A percentile compares a stretch with the other conserved stretches of the same genome.
phyloP scores from a whole-genome alignment of 495 filamentous ascomycete species.

The Penicillium turbatum region DNA sequence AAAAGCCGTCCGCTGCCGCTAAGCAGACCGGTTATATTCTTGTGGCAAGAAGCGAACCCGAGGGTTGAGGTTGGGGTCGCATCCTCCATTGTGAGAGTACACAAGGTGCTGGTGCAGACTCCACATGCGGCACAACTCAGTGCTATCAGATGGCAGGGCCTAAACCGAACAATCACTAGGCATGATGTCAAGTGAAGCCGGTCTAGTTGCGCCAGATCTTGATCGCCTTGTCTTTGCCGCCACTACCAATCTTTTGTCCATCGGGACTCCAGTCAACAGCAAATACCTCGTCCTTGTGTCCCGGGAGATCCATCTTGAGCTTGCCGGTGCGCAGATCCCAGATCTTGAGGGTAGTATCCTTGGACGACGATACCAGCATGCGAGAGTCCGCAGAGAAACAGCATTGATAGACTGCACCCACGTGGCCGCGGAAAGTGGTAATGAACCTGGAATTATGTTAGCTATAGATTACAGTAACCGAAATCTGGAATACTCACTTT shows the following conservation, averaged over 20 bases:
- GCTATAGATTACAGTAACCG: not conserved
- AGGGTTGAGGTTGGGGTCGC: not conserved
- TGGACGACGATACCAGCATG: constrained; percentile 76
- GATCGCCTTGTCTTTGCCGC: constrained; percentile 89
- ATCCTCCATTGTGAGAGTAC: not conserved
- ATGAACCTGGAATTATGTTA: constrained; percentile 55
- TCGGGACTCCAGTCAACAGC: constrained; percentile 90
- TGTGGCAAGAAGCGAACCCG: not conserved
- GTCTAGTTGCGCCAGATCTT: constrained; percentile 75
- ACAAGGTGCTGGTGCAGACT: not conserved
- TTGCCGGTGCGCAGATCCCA: constrained; percentile 88
- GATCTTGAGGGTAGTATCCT: constrained; percentile 92
- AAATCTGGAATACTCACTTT: constrained; percentile 40
- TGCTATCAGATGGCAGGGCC: too few relatives aligned
- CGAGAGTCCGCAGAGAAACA: constrained; percentile 86
- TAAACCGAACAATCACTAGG: too few relatives aligned
- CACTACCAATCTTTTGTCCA: constrained; percentile 78
- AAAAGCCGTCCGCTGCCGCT: not conserved
- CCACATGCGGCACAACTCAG: not conserved
- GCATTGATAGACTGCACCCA: constrained; percentile 87
- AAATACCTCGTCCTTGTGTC: constrained; percentile 93
- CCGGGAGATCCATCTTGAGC: constrained; percentile 79
- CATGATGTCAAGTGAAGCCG: constrained; percentile 13
- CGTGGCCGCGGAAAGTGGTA: constrained; percentile 82
- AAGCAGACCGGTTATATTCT: not conserved